A percentile compares a stretch with the other conserved stretches of the same genome.
Evolutionary conservation across 208 protist genomes (phyloP).

Genomic region (Leishmania aethiopica): DNA sequence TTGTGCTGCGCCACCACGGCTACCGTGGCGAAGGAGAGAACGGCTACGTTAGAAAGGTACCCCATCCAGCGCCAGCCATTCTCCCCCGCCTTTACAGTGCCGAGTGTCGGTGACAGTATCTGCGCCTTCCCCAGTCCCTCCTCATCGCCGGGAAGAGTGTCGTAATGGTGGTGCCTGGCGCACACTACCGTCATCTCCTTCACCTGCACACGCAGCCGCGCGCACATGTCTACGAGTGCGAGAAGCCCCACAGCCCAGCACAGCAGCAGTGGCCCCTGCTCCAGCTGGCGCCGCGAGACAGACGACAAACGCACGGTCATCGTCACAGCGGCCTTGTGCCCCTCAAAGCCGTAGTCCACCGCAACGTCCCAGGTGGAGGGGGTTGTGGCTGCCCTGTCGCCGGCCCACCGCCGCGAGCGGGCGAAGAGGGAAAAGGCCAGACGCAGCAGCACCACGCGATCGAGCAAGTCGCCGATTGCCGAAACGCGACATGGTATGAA

Average conservation of each 20-base stretch:
- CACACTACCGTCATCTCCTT: neutral
- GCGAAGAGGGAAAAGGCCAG: slow-evolving; percentile 45
- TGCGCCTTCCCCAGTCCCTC: neutral
- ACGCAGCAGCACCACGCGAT: slow-evolving; percentile 35
- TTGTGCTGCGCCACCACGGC: slow-evolving; percentile 41
- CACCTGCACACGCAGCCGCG: slow-evolving; percentile 12
- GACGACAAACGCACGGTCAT: slow-evolving; percentile 28
- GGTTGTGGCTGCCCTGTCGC: slow-evolving; percentile 14
- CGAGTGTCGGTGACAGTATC: neutral
- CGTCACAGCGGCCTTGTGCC: slow-evolving; percentile 50
- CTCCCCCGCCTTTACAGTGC: slow-evolving; percentile 8
- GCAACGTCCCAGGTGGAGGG: slow-evolving; percentile 43
- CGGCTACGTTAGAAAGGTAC: slow-evolving; percentile 44
- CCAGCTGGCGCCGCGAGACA: slow-evolving; percentile 13
- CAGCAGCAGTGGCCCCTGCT: slow-evolving; percentile 19
- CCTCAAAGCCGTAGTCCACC: slow-evolving; percentile 43
- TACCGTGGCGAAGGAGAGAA: slow-evolving; percentile 37
- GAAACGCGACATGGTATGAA: slow-evolving; percentile 49
- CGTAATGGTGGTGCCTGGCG: neutral
- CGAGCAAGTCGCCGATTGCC: slow-evolving; percentile 40
- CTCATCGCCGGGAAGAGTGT: neutral
- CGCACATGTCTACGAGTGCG: slow-evolving; percentile 18
- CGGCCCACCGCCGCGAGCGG: slow-evolving; percentile 22
- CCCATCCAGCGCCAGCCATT: slow-evolving; percentile 45
- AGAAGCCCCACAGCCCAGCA: slow-evolving; percentile 15